These are phyloP conservation scores for Starmerella riodocensis DNA, from an alignment of 805 yeast genomes.

Conservation along the genomic window DNA sequence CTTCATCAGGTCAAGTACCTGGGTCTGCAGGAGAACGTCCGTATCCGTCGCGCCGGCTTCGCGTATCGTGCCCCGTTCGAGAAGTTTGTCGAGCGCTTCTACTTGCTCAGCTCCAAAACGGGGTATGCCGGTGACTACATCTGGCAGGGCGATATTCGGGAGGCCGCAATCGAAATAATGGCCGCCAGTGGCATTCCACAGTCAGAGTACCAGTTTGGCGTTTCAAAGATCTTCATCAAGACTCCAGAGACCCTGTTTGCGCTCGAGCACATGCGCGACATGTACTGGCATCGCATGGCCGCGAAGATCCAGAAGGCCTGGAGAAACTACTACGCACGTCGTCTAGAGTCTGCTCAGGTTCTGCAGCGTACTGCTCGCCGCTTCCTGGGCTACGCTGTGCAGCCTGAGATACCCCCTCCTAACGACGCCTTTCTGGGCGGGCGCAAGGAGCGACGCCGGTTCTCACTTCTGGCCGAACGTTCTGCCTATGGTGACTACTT, in stretches of 20 bases:
- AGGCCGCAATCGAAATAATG: slow-evolving; percentile 42
- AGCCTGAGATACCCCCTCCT: slow-evolving; percentile 39
- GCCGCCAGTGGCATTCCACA: slow-evolving; percentile 55
- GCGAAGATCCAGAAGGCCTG: slow-evolving; percentile 95
- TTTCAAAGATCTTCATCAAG: slow-evolving; percentile 82
- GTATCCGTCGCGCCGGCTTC: slow-evolving; percentile 96
- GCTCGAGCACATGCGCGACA: slow-evolving; percentile 88
- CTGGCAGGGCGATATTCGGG: slow-evolving; percentile 47
- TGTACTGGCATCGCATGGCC: slow-evolving; percentile 97
- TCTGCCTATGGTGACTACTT: slow-evolving; percentile 91
- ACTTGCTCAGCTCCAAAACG: slow-evolving; percentile 70
- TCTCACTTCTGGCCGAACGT: slow-evolving; percentile 77
- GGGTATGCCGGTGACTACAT: slow-evolving; percentile 81
- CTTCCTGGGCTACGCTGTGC: slow-evolving; percentile 75
- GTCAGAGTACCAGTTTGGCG: slow-evolving; percentile 81
- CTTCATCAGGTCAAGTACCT: slow-evolving; percentile 90
- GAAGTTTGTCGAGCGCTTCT: slow-evolving; percentile 88
- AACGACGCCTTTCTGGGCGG: slow-evolving; percentile 35
- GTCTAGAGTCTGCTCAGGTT: slow-evolving; percentile 75
- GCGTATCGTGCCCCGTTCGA: slow-evolving; percentile 96
- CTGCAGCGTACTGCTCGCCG: slow-evolving; percentile 68
- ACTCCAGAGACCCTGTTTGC: slow-evolving; percentile 95
- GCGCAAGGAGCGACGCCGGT: slow-evolving; percentile 77
- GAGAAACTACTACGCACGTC: slow-evolving; percentile 66
- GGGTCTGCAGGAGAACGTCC: slow-evolving; percentile 91